phyloP scores from a whole-genome alignment of 2,329 filamentous ascomycete genomes.

The Arachnopeziza araneosa region DNA sequence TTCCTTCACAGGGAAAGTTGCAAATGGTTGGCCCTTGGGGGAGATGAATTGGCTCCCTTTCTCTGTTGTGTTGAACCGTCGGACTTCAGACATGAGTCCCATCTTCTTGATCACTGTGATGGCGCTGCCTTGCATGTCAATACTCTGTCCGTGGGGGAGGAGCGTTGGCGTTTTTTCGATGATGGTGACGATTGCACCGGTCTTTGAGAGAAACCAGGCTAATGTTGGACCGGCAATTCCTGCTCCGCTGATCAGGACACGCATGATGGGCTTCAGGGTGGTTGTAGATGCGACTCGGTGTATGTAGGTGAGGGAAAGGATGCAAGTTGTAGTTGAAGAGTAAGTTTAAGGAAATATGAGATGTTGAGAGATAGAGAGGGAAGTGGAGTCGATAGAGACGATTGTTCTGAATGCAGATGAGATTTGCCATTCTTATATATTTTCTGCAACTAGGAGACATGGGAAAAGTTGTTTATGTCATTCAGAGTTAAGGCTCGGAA shows the following conservation, averaged over 20 bases:
- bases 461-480: not conserved
- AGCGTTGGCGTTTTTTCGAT: constrained; percentile 37
- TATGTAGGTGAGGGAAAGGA: not conserved
- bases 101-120: constrained; percentile 45
- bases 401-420: not conserved
- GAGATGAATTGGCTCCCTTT: constrained; percentile 41
- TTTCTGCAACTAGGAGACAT: not conserved
- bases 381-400: not conserved
- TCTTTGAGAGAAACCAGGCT: constrained; percentile 44
- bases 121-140: constrained; percentile 47
- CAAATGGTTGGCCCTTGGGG: constrained; percentile 27
- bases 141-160: constrained; percentile 43
- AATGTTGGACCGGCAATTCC: constrained; percentile 37
- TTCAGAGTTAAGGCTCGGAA: not conserved
- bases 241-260: constrained; percentile 33
- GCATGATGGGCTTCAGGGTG: constrained; percentile 14
- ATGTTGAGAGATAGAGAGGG: not conserved
- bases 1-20: constrained; percentile 19
- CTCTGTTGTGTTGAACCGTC: constrained; percentile 37
- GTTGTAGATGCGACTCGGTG: not conserved
- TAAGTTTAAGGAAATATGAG: constrained; percentile 9
- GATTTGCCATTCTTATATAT: not conserved
- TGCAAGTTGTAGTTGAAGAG: not conserved
- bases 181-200: constrained; percentile 35
- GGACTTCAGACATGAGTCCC: constrained; percentile 42